These are phyloP conservation scores for Sporisorium iseilematis-ciliati DNA, from an alignment of 1,284 basidiomycete genomes.

Conservation along the genomic window DNA sequence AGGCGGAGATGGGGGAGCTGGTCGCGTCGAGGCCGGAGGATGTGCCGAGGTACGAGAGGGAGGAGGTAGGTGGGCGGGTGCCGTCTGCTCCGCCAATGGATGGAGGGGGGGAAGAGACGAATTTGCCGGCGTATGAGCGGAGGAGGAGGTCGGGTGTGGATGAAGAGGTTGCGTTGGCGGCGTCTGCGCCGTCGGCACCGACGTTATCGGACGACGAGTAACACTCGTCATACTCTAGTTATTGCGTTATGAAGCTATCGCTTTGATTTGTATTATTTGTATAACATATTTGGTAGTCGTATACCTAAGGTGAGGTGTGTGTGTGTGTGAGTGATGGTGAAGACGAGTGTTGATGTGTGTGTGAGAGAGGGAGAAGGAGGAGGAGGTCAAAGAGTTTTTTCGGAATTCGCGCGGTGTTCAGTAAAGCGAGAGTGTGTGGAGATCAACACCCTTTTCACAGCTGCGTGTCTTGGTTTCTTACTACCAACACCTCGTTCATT, in stretches of 20 bases:
- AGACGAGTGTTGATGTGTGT: no score
- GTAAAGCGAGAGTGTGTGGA: neutral
- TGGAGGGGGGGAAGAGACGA: neutral
- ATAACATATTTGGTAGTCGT: constrained; percentile 6
- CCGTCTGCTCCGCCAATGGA: constrained; percentile 23
- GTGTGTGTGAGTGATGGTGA: no score
- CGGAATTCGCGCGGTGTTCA: neutral
- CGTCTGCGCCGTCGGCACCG: constrained; percentile 27
- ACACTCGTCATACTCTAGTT: neutral
- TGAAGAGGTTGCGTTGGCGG: no score
- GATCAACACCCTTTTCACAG: neutral
- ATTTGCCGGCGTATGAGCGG: constrained; percentile 25
- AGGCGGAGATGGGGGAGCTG: constrained; percentile 42
- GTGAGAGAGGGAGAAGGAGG: no score
- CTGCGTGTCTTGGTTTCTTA: no score
- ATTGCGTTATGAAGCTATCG: neutral
- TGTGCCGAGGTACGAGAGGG: constrained; percentile 39
- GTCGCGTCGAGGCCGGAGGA: constrained; percentile 37
- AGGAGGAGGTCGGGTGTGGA: no score
- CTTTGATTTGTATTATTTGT: constrained; percentile 30
- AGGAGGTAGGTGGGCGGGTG: no score
- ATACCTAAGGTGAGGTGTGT: neutral
- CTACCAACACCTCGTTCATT: no score
- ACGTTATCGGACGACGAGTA: constrained; percentile 13
- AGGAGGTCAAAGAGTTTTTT: no score